Evolutionary conservation across 108 stramenopile species (phyloP).

Genomic region (Parietichytrium sp.): DNA sequence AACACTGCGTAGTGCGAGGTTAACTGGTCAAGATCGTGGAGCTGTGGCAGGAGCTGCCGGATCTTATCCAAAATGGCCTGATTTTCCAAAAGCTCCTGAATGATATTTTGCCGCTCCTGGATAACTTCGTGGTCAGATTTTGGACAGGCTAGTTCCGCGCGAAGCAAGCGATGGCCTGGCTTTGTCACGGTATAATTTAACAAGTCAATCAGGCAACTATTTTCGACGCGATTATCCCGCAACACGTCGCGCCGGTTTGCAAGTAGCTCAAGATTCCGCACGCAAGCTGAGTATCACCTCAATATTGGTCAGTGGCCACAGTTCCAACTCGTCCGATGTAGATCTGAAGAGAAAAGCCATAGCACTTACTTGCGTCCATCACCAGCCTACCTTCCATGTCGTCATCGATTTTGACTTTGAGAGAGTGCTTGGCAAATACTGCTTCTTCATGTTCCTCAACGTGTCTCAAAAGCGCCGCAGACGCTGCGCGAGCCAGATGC

Average conservation of each 20-base stretch:
- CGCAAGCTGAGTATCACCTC: too few species aligned
- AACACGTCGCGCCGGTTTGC: neutral
- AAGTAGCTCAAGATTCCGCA: neutral
- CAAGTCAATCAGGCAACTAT: neutral
- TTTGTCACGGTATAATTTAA: neutral
- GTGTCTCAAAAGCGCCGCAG: neutral
- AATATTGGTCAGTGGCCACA: too few species aligned
- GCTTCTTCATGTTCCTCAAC: neutral
- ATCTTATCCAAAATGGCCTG: neutral
- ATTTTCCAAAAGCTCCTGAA: neutral
- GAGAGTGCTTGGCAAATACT: neutral
- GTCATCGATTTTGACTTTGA: neutral
- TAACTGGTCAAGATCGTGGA: slow-evolving; percentile 24
- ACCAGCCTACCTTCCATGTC: neutral
- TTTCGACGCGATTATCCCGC: neutral
- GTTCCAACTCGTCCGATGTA: too few species aligned
- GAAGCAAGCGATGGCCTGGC: neutral
- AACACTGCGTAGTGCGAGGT: slow-evolving; percentile 9
- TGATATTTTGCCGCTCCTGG: neutral
- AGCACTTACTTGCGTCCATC: too few species aligned
- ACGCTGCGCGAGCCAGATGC: neutral
- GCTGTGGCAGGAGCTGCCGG: neutral
- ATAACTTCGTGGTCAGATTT: neutral
- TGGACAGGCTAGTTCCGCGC: neutral
- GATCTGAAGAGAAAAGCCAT: too few species aligned